phyloP scores from a whole-genome alignment of 2,329 filamentous ascomycete species.

The Hypoxylon rubiginosum region DNA sequence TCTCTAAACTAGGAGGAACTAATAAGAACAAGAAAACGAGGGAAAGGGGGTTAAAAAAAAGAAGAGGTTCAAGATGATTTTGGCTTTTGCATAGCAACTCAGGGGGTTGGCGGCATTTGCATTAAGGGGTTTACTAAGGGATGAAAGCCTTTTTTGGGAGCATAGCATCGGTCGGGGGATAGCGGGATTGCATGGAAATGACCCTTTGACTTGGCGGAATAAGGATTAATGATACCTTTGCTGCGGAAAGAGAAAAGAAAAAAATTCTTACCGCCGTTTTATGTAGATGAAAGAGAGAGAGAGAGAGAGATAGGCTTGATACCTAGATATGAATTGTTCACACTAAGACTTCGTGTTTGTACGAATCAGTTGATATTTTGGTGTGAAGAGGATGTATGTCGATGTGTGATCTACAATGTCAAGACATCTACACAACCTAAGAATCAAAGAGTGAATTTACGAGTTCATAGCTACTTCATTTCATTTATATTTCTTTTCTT shows the following conservation, averaged over 20 bases:
- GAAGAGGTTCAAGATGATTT: not conserved
- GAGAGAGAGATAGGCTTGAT: too few species aligned
- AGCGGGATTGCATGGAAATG: not conserved
- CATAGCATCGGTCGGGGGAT: slow-evolving; percentile 10
- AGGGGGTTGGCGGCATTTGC: slow-evolving; percentile 9
- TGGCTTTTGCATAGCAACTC: slow-evolving; percentile 7
- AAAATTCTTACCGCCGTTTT: not conserved
- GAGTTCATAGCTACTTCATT: not conserved
- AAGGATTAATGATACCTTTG: not conserved
- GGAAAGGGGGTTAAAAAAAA: not conserved
- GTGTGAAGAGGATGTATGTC: too few species aligned
- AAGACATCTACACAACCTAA: not conserved
- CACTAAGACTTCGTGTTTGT: too few species aligned
- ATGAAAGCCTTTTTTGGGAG: slow-evolving; percentile 11
- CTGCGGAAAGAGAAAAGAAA: not conserved
- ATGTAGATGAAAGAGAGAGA: not conserved
- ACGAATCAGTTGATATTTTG: too few species aligned
- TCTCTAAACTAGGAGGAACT: not conserved
- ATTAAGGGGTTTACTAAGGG: too few species aligned
- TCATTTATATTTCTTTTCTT: not conserved
- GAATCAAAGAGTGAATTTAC: not conserved
- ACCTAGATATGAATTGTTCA: not conserved
- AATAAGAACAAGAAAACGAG: not conserved
- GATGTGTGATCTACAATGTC: too few species aligned
- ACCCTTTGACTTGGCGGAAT: not conserved